Base-by-base conservation (phyloP, 1,284 basidiomycete species). In the Amylostereum areolatum region DNA sequence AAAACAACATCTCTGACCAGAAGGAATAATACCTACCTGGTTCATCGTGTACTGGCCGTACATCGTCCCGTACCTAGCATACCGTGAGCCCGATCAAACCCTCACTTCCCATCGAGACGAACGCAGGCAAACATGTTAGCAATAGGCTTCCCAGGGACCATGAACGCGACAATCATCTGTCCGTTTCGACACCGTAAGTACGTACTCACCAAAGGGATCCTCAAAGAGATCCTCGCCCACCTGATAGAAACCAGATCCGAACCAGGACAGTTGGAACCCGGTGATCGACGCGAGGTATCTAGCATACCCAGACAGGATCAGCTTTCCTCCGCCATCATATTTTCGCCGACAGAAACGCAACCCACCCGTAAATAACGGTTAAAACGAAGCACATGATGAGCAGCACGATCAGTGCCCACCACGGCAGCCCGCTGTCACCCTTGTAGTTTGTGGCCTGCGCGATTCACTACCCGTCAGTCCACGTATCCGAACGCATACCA, bases 381-480 rank as follows among this genome's bases (percentile, higher is more conserved):
- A 80, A 67, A 36, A 76, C 59, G 46, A 77, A 56, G 7, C 67
- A 68, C 32, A 76, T 68, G 49, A 77, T 68, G 24, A 63, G 49
- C 8, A 58, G 67, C 28, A 77, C 69, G 47, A 76, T 71, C 53
- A 75, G 55, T 40, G 66, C 60, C 72, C 72, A 75, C 74, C 75
- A 78, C 3, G 77, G 76, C 5, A 81, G 62, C 28, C 70, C 70
- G 7, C 73, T 74, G 45, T 73, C 50, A 4, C 71, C 72, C 24
- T 74, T 73, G 55, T 80, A 80, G 52, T 73, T 69, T 3, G 73
- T 74, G 40, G 39, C 53, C 57, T 49, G 45, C n/a, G n/a, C n/a
- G n/a, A n/a, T n/a, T n/a, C n/a, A n/a, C n/a, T n/a, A n/a, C n/a
- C n/a, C n/a, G n/a, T n/a, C n/a, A n/a, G 10, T 28, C 12, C 36